Base-by-base conservation (phyloP, 768 basidiomycete species). In the Crassisporium funariophilum region DNA sequence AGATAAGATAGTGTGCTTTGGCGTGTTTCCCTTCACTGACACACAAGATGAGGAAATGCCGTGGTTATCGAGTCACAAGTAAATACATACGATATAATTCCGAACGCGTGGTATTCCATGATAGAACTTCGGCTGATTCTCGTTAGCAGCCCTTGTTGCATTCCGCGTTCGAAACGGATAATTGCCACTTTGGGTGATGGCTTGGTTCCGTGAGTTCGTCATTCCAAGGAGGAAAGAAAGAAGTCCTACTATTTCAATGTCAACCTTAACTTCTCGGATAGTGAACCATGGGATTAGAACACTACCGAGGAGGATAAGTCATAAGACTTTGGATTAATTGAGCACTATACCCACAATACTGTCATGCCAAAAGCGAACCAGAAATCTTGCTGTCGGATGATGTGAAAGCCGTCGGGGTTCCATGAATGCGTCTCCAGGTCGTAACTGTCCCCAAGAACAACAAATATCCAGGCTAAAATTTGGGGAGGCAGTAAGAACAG, bases 71-170 rank as follows among this genome's bases (percentile, higher is more conserved):
- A 12, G 34, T 37, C 40, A 50, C 44, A 21, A 49, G 45, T n/a
- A 40, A 55, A 39, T 24, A 55, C 83, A 17, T 64, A 88, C 86
- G 86, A 88, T 58, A 91, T 82, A 60, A 86, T 84, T 49, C 89
- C 89, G 57, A 91, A 91, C 11, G 88, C 88, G 61, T 91, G 89
- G 64, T 89, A 91, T 66, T 91, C 89, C 79, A 84, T 77, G 49
- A 89, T 72, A 34, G 82, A 75, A 56, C 79, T 78, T 63, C 88
- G 85, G 65, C 85, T 85, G 63, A 91, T 81, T 57, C 89, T 84
- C 58, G 86, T 81, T 38, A 91, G 72, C 43, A 91, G 69, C 37
- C 89, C 88, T 60, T 91, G 89, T 62, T 91, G 88, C 88, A 91
- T 91, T 22, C 89, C 89, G 50, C 88, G 82, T 66, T 86, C 76